Evolutionary conservation across 257 asterid genomes (phyloP).

Genomic region (Jacaranda mimosifolia): DNA sequence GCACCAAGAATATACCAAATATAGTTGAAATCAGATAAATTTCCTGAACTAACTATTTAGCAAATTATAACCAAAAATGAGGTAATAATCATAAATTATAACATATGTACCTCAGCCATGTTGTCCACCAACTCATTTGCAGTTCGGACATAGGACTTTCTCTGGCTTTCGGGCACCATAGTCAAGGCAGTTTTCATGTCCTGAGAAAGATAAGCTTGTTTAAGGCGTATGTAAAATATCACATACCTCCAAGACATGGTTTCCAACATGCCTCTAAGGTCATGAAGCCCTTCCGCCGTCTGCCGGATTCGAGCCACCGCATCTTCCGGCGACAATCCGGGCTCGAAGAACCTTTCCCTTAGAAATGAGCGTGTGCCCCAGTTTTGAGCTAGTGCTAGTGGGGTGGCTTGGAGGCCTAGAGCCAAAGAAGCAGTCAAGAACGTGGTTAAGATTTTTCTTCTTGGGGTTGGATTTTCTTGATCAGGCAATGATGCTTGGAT

Average conservation of each 20-base stretch:
- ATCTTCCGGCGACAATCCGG: conserved; percentile 72
- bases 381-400: conserved; percentile 62
- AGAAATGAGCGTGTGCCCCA: conserved; percentile 78
- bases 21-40: too few species aligned
- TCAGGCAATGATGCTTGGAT: conserved; percentile 44
- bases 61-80: too few species aligned
- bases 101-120: conserved; percentile 69
- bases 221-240: conserved; percentile 66
- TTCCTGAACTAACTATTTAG: too few species aligned
- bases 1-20: conserved; percentile 32
- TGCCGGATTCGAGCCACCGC: conserved; percentile 68
- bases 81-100: too few species aligned
- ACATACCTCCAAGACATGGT: conserved; percentile 87
- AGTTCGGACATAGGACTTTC: conserved; percentile 49
- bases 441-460: conserved; percentile 55
- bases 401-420: conserved; percentile 47
- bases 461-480: conserved; percentile 30
- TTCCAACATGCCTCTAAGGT: conserved; percentile 75
- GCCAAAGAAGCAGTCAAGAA: conserved; percentile 53
- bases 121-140: conserved; percentile 76
- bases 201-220: conserved; percentile 65
- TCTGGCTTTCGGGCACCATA: conserved; percentile 57
- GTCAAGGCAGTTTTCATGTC: conserved; percentile 60
- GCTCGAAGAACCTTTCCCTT: conserved; percentile 60
- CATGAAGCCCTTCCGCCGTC: conserved; percentile 81